Evolutionary conservation across 73 alveolate genomes (phyloP), one percentile per base, ranked within the genome.

Genomic region (Strombidium stylifer): DNA sequence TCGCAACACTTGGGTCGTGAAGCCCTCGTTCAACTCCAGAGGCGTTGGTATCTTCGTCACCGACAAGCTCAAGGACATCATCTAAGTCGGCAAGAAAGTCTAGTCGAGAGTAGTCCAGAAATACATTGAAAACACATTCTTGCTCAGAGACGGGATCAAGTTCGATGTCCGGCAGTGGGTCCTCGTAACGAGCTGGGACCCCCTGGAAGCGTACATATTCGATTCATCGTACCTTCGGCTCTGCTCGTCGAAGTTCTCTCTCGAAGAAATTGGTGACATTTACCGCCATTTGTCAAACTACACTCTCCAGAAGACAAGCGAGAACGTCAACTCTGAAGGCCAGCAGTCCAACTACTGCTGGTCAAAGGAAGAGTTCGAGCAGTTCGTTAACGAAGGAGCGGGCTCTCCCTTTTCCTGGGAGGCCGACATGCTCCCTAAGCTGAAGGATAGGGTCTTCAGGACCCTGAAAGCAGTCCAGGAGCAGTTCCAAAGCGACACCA

Each of bases 141-240:
- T 86, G 32, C 54, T 82, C 18, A 15, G 53, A 31, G 21, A 32
- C n/a, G 51, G 37, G 16, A 66, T 67, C 32, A 66, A 66, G 23
- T 86, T 86, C 60, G 96, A 86, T 40, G 66, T 86, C 6, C 47
- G 96, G 23, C 47, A 74, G 50, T 86, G 96, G 90, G 96, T 86
- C 5, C 26, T 86, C 14, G 90, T 86, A 8, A 81, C 85, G n/a
- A 67, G 73, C 21, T 81, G 75, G 36, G 80, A 86, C 35, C 96
- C 96, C 14, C 60, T 86, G 10, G 30, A 50, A 20, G 68, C 81
- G 3, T 82, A 69, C 52, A 74, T 69, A 16, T 86, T 71, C 74
- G 73, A 82, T 35, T 69, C 59, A 51, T 75, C 74, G 48, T 86
- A 86, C 51, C 48, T 86, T 50, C 54, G 92, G 24, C 73, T 86